Evolutionary conservation across 2,329 filamentous ascomycete species (phyloP).

Genomic region (Penicillium italicum): DNA sequence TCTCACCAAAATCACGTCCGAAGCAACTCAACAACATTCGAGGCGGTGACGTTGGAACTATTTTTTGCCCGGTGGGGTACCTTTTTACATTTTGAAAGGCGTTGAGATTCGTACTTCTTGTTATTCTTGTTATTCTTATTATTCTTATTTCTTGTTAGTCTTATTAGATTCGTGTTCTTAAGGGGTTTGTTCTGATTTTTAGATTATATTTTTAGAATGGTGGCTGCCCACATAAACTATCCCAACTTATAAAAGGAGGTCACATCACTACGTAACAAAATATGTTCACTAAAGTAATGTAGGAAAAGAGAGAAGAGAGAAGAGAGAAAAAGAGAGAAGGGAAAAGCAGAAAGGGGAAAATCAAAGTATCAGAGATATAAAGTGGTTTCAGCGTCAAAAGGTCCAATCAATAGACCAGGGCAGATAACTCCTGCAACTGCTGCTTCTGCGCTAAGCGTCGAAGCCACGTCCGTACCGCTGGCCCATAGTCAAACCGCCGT

Average conservation of each 20-base stretch:
- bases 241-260: not conserved
- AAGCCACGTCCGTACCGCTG: slow-evolving; percentile 66
- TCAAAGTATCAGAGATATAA: not conserved
- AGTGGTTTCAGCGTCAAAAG: not conserved
- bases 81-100: not conserved
- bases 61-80: slow-evolving; percentile 6
- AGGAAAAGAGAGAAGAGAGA: no score
- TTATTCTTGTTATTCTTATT: not conserved
- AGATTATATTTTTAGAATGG: not conserved
- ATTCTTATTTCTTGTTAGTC: not conserved
- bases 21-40: not conserved
- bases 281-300: no score
- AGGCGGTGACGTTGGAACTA: slow-evolving; percentile 11
- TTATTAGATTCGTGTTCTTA: no score
- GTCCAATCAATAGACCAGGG: slow-evolving; percentile 21
- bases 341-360: no score
- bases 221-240: not conserved
- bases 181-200: not conserved
- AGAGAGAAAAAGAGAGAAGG: no score
- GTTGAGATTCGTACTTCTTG: no score
- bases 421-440: slow-evolving; percentile 44
- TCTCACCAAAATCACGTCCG: not conserved
- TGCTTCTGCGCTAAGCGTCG: slow-evolving; percentile 65
- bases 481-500: slow-evolving; percentile 61
- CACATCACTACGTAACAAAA: not conserved